Evolutionary conservation across 805 yeast species (phyloP).

Genomic region (Metschnikowia lachancei): DNA sequence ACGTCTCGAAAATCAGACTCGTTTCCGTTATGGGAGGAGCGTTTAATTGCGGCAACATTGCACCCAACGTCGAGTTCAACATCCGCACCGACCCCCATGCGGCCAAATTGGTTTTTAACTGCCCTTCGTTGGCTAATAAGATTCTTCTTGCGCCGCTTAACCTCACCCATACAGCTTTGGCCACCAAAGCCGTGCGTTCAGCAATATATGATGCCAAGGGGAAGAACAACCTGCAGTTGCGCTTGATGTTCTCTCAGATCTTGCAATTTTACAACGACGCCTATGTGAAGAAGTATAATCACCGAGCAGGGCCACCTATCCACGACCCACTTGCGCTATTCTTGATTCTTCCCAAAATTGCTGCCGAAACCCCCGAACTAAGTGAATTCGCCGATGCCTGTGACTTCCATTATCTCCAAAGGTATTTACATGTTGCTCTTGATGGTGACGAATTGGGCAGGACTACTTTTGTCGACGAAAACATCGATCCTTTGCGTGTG

Average conservation of each 20-base stretch:
- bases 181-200: conserved; percentile 29
- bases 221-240: conserved; percentile 6
- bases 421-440: conserved; percentile 24
- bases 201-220: conserved; percentile 20
- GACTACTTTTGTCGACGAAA: conserved; percentile 16
- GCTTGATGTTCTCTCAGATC: conserved; percentile 14
- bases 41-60: conserved; percentile 48
- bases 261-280: conserved; percentile 12
- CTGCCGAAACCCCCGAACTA: conserved; percentile 9
- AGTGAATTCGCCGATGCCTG: conserved; percentile 17
- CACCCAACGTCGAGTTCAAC: conserved; percentile 69
- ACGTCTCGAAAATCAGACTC: conserved; percentile 46
- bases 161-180: conserved; percentile 64
- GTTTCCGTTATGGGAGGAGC: conserved; percentile 81
- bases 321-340: conserved; percentile 22
- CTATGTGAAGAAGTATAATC: conserved; percentile 13
- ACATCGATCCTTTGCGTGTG: conserved; percentile 16
- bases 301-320: conserved; percentile 18
- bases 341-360: conserved; percentile 15
- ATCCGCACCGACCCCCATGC: conserved; percentile 75
- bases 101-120: conserved; percentile 54
- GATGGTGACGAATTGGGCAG: conserved; percentile 35
- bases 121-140: conserved; percentile 46
- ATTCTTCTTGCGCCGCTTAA: conserved; percentile 63
- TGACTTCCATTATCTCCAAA: conserved; percentile 27